Evolutionary conservation across 805 yeast species (phyloP).

Genomic region (Pachysolen tannophilus): DNA sequence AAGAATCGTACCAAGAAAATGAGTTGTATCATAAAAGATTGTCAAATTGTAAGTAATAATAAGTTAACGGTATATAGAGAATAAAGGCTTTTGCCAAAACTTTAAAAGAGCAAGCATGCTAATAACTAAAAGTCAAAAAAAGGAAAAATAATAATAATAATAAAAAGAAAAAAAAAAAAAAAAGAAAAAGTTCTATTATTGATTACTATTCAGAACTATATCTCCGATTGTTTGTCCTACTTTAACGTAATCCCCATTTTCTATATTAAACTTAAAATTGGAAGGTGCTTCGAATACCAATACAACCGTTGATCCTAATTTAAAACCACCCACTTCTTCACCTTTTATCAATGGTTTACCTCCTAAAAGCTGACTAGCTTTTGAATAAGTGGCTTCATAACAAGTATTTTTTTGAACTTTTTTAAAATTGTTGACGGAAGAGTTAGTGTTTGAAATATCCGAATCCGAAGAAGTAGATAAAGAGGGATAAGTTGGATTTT

Average conservation of each 20-base stretch:
- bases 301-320: slow-evolving; percentile 94
- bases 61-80: no score
- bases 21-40: no score
- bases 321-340: slow-evolving; percentile 95
- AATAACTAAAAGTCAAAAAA: no score
- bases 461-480: slow-evolving; percentile 3
- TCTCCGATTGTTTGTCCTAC: slow-evolving; percentile 78
- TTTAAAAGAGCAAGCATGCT: no score
- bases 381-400: slow-evolving; percentile 86
- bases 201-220: no score
- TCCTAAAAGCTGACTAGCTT: slow-evolving; percentile 66
- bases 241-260: slow-evolving; percentile 68
- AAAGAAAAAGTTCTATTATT: no score
- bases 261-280: slow-evolving; percentile 60
- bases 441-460: not conserved
- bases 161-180: no score
- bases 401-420: slow-evolving; percentile 67
- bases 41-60: no score
- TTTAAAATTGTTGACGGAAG: slow-evolving; percentile 13
- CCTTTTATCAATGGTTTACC: slow-evolving; percentile 90
- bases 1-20: no score
- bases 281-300: slow-evolving; percentile 93
- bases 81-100: no score
- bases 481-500: slow-evolving; percentile 27
- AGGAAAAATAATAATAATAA: no score